Conservation (phyloP, 208 protist species). For the Porcisia deanei region DNA sequence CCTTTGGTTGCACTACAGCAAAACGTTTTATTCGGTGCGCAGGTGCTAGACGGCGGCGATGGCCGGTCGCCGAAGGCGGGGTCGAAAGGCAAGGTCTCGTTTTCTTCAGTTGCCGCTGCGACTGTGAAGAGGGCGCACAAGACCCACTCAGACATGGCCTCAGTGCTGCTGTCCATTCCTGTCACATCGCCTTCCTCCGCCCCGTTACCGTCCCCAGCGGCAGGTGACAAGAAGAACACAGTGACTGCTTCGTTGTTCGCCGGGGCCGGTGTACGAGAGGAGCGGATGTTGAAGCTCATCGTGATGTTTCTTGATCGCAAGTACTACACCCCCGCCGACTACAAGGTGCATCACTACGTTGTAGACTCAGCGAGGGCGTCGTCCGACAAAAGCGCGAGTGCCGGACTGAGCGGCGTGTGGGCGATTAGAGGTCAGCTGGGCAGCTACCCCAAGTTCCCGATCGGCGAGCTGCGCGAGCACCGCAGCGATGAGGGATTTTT, state of each 20-base stretch:
- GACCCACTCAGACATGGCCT: not conserved
- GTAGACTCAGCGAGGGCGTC: constrained; percentile 18
- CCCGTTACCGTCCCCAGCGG: not conserved
- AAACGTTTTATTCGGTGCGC: constrained; percentile 18
- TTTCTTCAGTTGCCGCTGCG: constrained; percentile 12
- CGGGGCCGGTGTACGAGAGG: constrained; percentile 28
- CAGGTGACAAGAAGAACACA: not conserved
- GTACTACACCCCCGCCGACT: constrained; percentile 33
- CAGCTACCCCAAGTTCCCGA: constrained; percentile 57
- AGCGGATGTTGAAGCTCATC: constrained; percentile 37
- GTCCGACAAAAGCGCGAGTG: not conserved
- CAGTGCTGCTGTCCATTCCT: constrained; percentile 28
- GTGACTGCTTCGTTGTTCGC: constrained; percentile 9
- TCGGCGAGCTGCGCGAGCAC: constrained; percentile 45
- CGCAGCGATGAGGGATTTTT: constrained; percentile 77
- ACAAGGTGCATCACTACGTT: constrained; percentile 33
- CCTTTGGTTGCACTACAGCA: constrained; percentile 24
- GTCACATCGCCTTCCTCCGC: constrained; percentile 11
- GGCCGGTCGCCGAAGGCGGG: constrained; percentile 6
- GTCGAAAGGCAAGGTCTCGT: constrained; percentile 18
- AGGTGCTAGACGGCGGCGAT: constrained; percentile 8
- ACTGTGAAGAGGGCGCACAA: constrained; percentile 1
- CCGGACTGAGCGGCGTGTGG: constrained; percentile 31
- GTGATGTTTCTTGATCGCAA: constrained; percentile 44
- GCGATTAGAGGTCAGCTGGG: constrained; percentile 32